phyloP scores from a whole-genome alignment of 257 asterid species.

The Fraxinus excelsior region DNA sequence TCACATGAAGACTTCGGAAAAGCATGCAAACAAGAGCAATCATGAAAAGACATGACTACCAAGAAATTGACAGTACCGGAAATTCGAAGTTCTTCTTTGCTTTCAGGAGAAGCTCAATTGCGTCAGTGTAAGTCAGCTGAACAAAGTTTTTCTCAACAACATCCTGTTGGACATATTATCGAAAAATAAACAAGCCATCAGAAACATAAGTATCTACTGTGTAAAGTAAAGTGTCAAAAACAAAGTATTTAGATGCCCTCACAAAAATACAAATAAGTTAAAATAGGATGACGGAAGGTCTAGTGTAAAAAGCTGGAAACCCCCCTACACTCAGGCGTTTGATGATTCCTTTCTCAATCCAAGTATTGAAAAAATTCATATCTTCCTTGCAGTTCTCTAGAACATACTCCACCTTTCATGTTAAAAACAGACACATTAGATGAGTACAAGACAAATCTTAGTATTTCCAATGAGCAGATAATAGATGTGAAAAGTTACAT shows the following conservation, averaged over 20 bases:
- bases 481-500: slow-evolving; percentile 72
- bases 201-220: slow-evolving; percentile 22
- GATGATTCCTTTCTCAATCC: slow-evolving; percentile 97
- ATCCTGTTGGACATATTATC: slow-evolving; percentile 54
- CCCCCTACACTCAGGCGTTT: slow-evolving; percentile 72
- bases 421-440: neutral
- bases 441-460: neutral
- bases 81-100: slow-evolving; percentile 79
- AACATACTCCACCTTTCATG: slow-evolving; percentile 70
- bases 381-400: slow-evolving; percentile 97
- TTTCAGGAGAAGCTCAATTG: slow-evolving; percentile 69
- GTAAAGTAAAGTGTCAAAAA: neutral
- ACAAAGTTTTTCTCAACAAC: slow-evolving; percentile 82
- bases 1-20: neutral
- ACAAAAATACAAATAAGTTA: neutral
- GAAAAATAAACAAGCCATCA: slow-evolving; percentile 27
- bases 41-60: slow-evolving; percentile 2
- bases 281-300: slow-evolving; percentile 5
- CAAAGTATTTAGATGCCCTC: neutral
- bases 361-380: slow-evolving; percentile 90
- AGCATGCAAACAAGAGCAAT: slow-evolving; percentile 4
- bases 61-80: slow-evolving; percentile 55
- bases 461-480: slow-evolving; percentile 10
- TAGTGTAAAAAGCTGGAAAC: slow-evolving; percentile 14
- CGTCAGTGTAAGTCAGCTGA: slow-evolving; percentile 89